phyloP scores from a whole-genome alignment of 2,329 filamentous ascomycete genomes.

The Pseudogymnoascus sp. region DNA sequence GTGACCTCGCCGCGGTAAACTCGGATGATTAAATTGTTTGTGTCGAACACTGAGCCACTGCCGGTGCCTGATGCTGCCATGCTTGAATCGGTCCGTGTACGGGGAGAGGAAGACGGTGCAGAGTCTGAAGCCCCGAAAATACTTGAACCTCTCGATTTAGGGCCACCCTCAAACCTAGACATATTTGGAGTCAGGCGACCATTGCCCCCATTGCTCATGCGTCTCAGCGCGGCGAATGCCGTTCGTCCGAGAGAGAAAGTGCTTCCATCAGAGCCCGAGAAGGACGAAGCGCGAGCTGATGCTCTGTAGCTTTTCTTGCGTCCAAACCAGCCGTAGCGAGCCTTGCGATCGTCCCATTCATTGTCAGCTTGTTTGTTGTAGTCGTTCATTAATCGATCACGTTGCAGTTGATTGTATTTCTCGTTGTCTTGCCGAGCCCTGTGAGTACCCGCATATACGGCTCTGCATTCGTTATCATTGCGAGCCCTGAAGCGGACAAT shows the following conservation, averaged over 20 bases:
- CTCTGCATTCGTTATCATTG: slow-evolving; percentile 67
- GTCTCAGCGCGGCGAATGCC: slow-evolving; percentile 69
- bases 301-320: slow-evolving; percentile 58
- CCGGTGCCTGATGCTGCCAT: slow-evolving; percentile 24
- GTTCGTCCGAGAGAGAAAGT: slow-evolving; percentile 65
- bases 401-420: slow-evolving; percentile 65
- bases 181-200: slow-evolving; percentile 27
- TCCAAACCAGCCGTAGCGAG: slow-evolving; percentile 49
- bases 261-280: slow-evolving; percentile 59
- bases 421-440: slow-evolving; percentile 85
- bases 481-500: slow-evolving; percentile 79
- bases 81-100: slow-evolving; percentile 22
- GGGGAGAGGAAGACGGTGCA: slow-evolving; percentile 17
- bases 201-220: slow-evolving; percentile 61
- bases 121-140: slow-evolving; percentile 49
- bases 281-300: slow-evolving; percentile 50
- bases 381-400: slow-evolving; percentile 62
- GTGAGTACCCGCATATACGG: slow-evolving; percentile 80
- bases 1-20: slow-evolving; percentile 71
- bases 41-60: slow-evolving; percentile 52
- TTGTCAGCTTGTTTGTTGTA: slow-evolving; percentile 49
- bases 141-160: slow-evolving; percentile 38
- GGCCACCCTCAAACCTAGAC: slow-evolving; percentile 29
- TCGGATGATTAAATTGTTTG: slow-evolving; percentile 76
- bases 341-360: slow-evolving; percentile 34